Base-by-base conservation (phyloP, 805 yeast genomes). In the Ogataea pini region DNA sequence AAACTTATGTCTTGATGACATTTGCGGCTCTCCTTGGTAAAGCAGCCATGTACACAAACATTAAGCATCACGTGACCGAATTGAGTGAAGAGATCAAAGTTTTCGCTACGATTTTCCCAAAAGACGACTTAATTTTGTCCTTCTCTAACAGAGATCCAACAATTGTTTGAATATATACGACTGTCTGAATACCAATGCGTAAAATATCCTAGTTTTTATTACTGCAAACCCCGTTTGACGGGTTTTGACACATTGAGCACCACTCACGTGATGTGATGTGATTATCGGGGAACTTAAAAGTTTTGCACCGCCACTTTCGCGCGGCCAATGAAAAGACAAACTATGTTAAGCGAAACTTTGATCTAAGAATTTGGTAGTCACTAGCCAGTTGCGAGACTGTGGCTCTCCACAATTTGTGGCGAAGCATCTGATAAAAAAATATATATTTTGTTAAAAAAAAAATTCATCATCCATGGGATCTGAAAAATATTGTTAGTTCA, bases 21-120 rank as follows among this genome's bases (percentile, higher is more conserved):
- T 87, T 94, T 69, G 83, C 95, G 13, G 89, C 87, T 28, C 76
- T 92, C 76, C 79, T 94, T 63, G 99, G 99, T 65, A 94, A 94
- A 71, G 90, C 90, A 47, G 80, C 89, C 19, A 69, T 94, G 80
- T 72, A 78, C 59, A 78, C 90, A 46, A 91, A 94, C 68, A 81
- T 94, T 72, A 71, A 78, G 50, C 99, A 94, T 68, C 78, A 82
- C 56, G 82, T 85, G 40, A 94, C 99, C 19, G 86, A 84, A 36
- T 73, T 85, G 58, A 83, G 92, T 58, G 99, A 94, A 73, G 84
- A 89, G 63, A 90, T 94, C 63, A 88, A 89, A 65, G 98, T 94
- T 33, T 94, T 94, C 67, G 99, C 99, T 22, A 94, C 99, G 16
- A 90, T 94, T 65, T 94, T 94, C 86, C 99, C 99, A 22, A 83